Evolutionary conservation across 805 yeast species (phyloP), one percentile per base, ranked within the genome.

Genomic region (Saturnispora galanensis): DNA sequence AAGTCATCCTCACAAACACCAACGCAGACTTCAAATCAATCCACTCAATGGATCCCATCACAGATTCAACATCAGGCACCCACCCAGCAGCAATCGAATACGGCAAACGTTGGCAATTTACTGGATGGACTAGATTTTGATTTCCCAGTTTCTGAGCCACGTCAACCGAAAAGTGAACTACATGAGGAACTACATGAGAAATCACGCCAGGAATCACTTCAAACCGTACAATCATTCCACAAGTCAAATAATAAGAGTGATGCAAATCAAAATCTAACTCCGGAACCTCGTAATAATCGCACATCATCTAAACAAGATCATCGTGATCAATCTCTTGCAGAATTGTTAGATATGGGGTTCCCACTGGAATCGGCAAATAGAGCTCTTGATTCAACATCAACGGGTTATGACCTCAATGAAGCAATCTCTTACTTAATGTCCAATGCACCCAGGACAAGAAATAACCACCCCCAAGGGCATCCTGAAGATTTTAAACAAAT

Each of bases 341-440:
- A 78, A 52, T 66, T 85, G 36, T 62, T 84, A 2, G 93, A 85
- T 47, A 86, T 86, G 77, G 95, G 95, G 2, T 86, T 86, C 54
- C 61, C 81, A 1, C 64, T 73, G 1, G 79, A 76, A 2, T 74
- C 69, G 42, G 78, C 93, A 4, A 71, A 68, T 21, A 62, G 64
- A 2, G 94, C 94, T 0, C 66, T 86, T 32, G 69, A 62, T 7
- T 62, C 67, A 38, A 75, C 80, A 0, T 59, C 56, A 1, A 55
- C 64, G 31, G 85, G 88, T 0, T 57, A 70, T 5, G 76, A 82
- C 51, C 66, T 84, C 8, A 75, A 80, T 46, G 70, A 66, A 18
- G 88, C 94, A 29, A 81, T 84, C 16, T 76, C 77, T 41, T 73
- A 64, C 50, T 66, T 85, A 31, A 80, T 85, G 83, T 69, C 65